Percentiles rank a stretch among this genome's conserved stretches.
Conservation (phyloP, 495 filamentous ascomycete species). For the Penicillium roqueforti region DNA sequence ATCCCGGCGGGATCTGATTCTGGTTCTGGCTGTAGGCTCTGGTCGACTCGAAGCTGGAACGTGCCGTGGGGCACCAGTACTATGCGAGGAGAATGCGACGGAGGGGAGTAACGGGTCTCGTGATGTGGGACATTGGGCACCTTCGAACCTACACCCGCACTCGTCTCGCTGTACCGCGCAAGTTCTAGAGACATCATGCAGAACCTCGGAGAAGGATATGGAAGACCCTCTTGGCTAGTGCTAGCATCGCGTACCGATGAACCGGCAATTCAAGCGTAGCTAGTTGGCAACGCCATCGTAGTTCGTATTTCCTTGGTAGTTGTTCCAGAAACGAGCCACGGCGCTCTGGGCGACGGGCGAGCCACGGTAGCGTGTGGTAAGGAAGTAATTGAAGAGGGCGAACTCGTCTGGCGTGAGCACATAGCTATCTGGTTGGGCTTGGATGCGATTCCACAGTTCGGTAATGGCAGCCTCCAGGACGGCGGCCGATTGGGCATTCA, state of each 20-base stretch:
- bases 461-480: constrained; percentile 55
- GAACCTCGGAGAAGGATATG: neutral
- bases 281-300: constrained; percentile 27
- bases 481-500: constrained; percentile 47
- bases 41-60: neutral
- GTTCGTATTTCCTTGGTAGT: constrained; percentile 29
- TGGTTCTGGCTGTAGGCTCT: neutral
- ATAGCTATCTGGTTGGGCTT: constrained; percentile 56
- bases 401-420: constrained; percentile 68
- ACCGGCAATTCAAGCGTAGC: neutral
- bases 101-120: neutral
- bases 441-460: constrained; percentile 59
- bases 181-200: neutral
- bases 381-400: constrained; percentile 72
- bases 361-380: constrained; percentile 50
- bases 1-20: neutral
- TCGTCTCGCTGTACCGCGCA: neutral
- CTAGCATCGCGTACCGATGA: constrained; percentile 1
- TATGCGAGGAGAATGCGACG: neutral
- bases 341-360: constrained; percentile 37
- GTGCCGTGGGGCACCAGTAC: neutral
- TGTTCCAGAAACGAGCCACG: constrained; percentile 49
- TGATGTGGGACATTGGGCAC: neutral
- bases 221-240: neutral
- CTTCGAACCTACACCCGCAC: neutral